Evolutionary conservation across 2,329 filamentous ascomycete genomes (phyloP).

Genomic region (Monilinia fructigena): DNA sequence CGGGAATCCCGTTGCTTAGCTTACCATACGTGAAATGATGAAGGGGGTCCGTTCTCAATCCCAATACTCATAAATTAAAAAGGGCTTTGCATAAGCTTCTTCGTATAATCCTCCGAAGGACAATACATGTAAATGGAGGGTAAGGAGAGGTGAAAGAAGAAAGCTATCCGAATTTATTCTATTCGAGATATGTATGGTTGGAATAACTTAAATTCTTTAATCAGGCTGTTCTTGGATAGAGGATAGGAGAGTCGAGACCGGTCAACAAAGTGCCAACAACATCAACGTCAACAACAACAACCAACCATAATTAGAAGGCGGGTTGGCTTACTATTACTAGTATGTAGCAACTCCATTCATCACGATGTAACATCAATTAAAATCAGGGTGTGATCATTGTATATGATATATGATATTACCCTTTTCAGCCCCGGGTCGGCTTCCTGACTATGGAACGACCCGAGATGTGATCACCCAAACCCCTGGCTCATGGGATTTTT

Average conservation of each 20-base stretch:
- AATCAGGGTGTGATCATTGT: background rate
- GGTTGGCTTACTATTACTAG: background rate
- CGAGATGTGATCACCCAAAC: conserved; percentile 33
- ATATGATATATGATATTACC: conserved; percentile 5
- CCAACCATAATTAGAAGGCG: background rate
- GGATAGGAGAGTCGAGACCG: background rate
- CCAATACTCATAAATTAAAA: background rate
- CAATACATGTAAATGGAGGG: background rate
- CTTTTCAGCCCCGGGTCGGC: conserved; percentile 17
- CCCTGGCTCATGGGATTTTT: conserved; percentile 31
- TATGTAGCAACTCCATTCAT: background rate
- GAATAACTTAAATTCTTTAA: background rate
- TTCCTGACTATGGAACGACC: conserved; percentile 30
- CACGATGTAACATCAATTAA: background rate
- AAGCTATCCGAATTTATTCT: background rate
- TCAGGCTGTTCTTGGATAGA: conserved; percentile 1
- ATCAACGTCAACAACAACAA: background rate
- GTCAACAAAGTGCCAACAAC: background rate
- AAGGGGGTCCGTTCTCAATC: conserved; percentile 24
- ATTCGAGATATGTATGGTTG: conserved; percentile 8
- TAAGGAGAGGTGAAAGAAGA: background rate
- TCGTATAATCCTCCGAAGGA: conserved; percentile 19
- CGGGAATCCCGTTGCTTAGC: conserved; percentile 29
- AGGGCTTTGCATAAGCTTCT: conserved; percentile 9
- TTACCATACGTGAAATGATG: conserved; percentile 22